Percentiles rank a stretch among this genome's conserved stretches.
Evolutionary conservation across 2,329 filamentous ascomycete species (phyloP).

Genomic region (Venturia aucupariae): DNA sequence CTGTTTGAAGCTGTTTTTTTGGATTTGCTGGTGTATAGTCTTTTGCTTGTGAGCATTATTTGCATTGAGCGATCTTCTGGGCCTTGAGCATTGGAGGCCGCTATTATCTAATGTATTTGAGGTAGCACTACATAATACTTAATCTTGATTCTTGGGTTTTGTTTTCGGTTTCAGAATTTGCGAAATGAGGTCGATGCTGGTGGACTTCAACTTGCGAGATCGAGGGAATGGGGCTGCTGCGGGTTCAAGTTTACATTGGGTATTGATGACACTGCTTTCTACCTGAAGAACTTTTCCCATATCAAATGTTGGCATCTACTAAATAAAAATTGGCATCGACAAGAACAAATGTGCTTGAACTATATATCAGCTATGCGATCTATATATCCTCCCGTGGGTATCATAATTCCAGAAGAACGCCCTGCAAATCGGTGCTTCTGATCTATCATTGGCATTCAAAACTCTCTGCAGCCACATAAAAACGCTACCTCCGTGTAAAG

Average conservation of each 20-base stretch:
- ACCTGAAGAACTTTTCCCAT: no score
- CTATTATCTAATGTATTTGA: not conserved
- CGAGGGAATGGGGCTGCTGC: not conserved
- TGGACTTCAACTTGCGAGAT: not conserved
- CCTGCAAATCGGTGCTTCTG: not conserved
- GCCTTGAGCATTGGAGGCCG: not conserved
- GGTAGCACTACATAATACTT: not conserved
- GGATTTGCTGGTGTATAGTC: not conserved
- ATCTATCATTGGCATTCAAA: not conserved
- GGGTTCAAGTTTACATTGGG: not conserved
- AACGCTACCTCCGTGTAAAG: not conserved
- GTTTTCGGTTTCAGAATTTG: not conserved
- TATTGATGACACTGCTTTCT: no score
- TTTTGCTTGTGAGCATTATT: not conserved
- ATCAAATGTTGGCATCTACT: no score
- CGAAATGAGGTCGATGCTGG: not conserved
- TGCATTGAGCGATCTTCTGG: not conserved
- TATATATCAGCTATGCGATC: not conserved
- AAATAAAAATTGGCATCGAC: no score
- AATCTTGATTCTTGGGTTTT: no score
- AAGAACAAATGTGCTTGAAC: no score
- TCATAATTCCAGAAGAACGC: conserved; percentile 1
- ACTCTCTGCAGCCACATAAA: no score
- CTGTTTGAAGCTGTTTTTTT: no score
- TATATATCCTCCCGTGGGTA: not conserved